A percentile compares a stretch with the other conserved stretches of the same genome.
Conservation (phyloP, 2,329 filamentous ascomycete genomes). For the Stemphylium lycopersici region DNA sequence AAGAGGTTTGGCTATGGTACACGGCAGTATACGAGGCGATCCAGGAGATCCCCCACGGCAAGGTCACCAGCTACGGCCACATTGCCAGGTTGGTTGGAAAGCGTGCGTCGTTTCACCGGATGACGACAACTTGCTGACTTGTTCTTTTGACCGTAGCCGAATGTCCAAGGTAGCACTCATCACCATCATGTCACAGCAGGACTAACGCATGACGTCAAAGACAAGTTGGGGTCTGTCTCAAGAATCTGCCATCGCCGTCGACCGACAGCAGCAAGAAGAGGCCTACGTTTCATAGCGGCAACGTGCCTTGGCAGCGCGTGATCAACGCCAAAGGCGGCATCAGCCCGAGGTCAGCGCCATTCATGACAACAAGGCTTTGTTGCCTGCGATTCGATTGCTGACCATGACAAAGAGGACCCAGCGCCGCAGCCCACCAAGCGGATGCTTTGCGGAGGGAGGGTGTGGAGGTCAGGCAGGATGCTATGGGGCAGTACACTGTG, state of each 20-base stretch:
- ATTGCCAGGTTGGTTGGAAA: slow-evolving; percentile 75
- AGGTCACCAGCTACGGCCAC: slow-evolving; percentile 86
- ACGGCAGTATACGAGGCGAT: slow-evolving; percentile 80
- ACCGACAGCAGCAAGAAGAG: slow-evolving; percentile 50
- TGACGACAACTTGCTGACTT: slow-evolving; percentile 32
- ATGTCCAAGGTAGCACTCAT: slow-evolving; percentile 52
- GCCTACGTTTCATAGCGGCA: slow-evolving; percentile 70
- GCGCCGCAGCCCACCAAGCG: slow-evolving; percentile 56
- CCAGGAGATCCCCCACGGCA: slow-evolving; percentile 81
- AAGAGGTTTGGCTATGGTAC: slow-evolving; percentile 78
- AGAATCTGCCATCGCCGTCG: slow-evolving; percentile 71
- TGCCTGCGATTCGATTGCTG: slow-evolving; percentile 23
- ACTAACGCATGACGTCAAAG: slow-evolving; percentile 56
- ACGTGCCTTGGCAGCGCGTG: slow-evolving; percentile 93
- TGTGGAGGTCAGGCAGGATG: slow-evolving; percentile 54
- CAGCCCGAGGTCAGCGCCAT: slow-evolving; percentile 71
- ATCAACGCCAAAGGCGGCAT: slow-evolving; percentile 87
- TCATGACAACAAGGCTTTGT: slow-evolving; percentile 16
- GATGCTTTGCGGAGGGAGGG: slow-evolving; percentile 54
- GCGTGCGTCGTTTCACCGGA: slow-evolving; percentile 58
- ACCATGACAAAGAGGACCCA: slow-evolving; percentile 48
- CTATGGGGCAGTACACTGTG: slow-evolving; percentile 56
- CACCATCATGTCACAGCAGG: slow-evolving; percentile 14
- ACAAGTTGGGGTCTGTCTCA: slow-evolving; percentile 89
- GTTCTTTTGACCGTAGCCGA: slow-evolving; percentile 46